Evolutionary conservation across 441 rosid species (phyloP), one percentile per base, ranked within the genome.

Genomic region (Omphalea diandra): DNA sequence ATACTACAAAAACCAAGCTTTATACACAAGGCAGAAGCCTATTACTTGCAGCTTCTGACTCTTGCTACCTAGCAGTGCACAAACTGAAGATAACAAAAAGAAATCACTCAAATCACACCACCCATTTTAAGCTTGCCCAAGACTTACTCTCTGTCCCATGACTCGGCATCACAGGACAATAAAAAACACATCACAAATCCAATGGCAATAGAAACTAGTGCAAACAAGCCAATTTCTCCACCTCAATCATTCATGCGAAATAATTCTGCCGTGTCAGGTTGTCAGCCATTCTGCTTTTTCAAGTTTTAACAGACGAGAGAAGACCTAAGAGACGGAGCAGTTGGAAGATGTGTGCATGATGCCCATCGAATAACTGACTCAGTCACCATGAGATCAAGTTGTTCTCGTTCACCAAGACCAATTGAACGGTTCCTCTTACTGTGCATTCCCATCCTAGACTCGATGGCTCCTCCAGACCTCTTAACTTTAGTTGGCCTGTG

Each of bases 281-380:
- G 70, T 44, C 68, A 70, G 55, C 40, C 18, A 3, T 35, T 36
- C 12, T 26, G 26, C 29, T 10, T 38, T 17, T 36, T 84, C 44
- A 40, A 40, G 44, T 40, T 40, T 40, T 82, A 87, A 70, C 89
- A 87, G 43, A 87, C 89, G 15, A 85, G 80, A 53, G 87, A 85
- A n/a, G 87, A 80, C n/a, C 73, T 81, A 49, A 82, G 83, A 61
- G 82, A 79, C 22, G 83, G 62, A 24, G 80, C 83, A 49, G 87
- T 81, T 5, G 86, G 80, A 58, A 83, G 80, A 69, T 83, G 72
- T 0, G 88, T 82, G 76, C 89, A 85, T 5, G 91, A 87, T 36
- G 89, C 86, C 91, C 88, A 82, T 1, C 91, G 85, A 75, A 87
- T 85, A n/a, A 87, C 89, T 17, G 88, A 87, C 75, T 85, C 91